These are phyloP conservation scores for Chaetomium cochliodes DNA, from an alignment of 495 filamentous ascomycete species.

Conservation along the genomic window DNA sequence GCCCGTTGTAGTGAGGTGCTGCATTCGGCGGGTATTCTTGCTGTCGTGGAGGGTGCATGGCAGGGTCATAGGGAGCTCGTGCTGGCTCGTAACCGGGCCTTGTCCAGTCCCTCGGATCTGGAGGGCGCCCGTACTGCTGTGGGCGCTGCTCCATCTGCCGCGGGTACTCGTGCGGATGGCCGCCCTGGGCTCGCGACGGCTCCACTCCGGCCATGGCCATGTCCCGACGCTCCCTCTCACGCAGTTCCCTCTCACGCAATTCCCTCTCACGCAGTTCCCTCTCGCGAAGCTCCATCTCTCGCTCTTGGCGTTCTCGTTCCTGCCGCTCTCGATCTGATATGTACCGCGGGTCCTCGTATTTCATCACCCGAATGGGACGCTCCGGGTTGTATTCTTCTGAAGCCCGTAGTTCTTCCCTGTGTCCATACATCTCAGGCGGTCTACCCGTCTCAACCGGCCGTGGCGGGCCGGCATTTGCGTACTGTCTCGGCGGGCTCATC, in stretches of 20 bases:
- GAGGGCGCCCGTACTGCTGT: conserved; percentile 42
- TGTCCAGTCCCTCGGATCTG: conserved; percentile 49
- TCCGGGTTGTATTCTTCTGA: conserved; percentile 49
- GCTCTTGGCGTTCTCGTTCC: conserved; percentile 40
- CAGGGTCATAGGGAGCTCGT: conserved; percentile 43
- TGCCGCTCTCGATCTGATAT: conserved; percentile 40
- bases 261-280: too few relatives aligned
- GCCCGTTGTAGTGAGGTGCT: conserved; percentile 44
- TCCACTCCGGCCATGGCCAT: conserved; percentile 41
- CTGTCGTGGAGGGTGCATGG: conserved; percentile 37
- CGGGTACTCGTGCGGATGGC: conserved; percentile 34
- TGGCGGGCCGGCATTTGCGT: conserved; percentile 42
- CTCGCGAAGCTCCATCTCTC: conserved; percentile 34
- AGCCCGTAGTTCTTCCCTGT: conserved; percentile 40
- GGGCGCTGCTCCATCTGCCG: conserved; percentile 38
- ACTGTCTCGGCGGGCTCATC: conserved; percentile 53
- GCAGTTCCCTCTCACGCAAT: too few relatives aligned
- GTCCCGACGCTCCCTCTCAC: conserved; percentile 41
- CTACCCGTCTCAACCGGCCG: conserved; percentile 42
- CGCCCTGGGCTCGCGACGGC: conserved; percentile 27
- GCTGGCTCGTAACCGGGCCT: conserved; percentile 43
- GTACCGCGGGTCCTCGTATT: conserved; percentile 39
- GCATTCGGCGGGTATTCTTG: conserved; percentile 46
- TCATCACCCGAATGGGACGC: conserved; percentile 41
- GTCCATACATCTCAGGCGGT: conserved; percentile 44